Percentiles rank a stretch among this genome's conserved stretches.
phyloP scores from a whole-genome alignment of 495 filamentous ascomycete genomes.

The Penicillium mononematosum region DNA sequence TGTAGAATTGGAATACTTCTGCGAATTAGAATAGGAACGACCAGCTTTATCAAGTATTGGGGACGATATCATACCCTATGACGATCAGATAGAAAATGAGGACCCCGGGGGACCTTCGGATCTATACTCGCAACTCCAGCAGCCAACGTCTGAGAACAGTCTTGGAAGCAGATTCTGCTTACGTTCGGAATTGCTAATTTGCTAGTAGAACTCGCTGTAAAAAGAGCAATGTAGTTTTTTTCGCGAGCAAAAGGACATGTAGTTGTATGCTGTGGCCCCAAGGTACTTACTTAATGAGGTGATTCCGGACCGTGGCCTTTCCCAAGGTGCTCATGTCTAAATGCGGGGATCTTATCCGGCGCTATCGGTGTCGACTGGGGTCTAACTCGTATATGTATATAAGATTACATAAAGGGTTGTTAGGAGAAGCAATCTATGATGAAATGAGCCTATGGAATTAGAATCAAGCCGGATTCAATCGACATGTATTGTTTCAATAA shows the following conservation, averaged over 20 bases:
- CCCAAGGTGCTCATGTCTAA: constrained; percentile 10
- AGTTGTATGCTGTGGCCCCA: constrained; percentile 2
- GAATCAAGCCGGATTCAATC: not conserved
- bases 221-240: not conserved
- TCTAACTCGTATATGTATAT: no score
- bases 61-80: not conserved
- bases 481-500: not conserved
- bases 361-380: not conserved
- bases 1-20: not conserved
- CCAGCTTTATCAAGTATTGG: not conserved
- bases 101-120: constrained; percentile 6
- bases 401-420: no score
- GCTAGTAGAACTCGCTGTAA: not conserved
- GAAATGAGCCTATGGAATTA: not conserved
- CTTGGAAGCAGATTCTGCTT: not conserved
- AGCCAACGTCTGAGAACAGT: not conserved
- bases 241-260: not conserved
- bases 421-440: not conserved
- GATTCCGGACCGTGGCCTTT: not conserved
- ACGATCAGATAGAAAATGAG: constrained; percentile 11
- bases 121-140: constrained; percentile 2
- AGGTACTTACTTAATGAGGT: constrained; percentile 14
- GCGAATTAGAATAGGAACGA: not conserved
- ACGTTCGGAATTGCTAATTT: not conserved
- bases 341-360: not conserved